Conservation (phyloP, 176 grass and related monocot species). For the Bothriochloa decipiens region DNA sequence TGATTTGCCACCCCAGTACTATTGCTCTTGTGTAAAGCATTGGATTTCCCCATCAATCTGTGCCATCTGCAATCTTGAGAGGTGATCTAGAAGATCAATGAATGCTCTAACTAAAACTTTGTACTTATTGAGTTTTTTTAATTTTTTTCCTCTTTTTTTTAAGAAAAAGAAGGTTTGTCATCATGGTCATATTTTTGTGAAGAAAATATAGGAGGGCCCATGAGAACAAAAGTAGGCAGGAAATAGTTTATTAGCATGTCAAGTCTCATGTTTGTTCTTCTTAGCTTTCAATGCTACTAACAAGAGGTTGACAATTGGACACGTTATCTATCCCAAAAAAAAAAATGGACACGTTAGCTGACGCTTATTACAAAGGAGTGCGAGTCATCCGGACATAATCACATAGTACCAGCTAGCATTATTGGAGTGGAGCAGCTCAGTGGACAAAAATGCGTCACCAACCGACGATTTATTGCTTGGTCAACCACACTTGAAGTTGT, state of each 20-base stretch:
- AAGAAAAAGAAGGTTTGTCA: neutral
- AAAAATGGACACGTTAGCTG: conserved; percentile 41
- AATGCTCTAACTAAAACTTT: neutral
- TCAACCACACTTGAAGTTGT: conserved; percentile 37
- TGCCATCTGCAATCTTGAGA: conserved; percentile 5
- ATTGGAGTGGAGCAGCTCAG: conserved; percentile 28
- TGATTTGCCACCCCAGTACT: conserved; percentile 38
- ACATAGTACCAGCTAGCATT: conserved; percentile 9
- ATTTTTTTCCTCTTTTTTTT: too few species aligned
- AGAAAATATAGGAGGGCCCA: neutral
- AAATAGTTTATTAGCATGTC: neutral
- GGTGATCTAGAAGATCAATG: neutral
- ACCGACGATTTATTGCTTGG: conserved; percentile 44
- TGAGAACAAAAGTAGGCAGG: neutral
- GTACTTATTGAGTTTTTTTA: neutral
- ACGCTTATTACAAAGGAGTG: conserved; percentile 21
- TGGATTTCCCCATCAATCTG: neutral
- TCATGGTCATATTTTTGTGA: neutral
- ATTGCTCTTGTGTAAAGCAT: conserved; percentile 46
- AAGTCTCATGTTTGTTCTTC: conserved; percentile 16
- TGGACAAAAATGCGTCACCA: conserved; percentile 43
- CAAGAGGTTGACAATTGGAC: conserved; percentile 42
- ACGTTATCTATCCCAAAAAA: too few species aligned
- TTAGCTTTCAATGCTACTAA: conserved; percentile 31
- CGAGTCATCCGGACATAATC: conserved; percentile 10